Base-by-base conservation (phyloP, 1,139 yeast genomes). In the Meyerozyma athensensis region DNA sequence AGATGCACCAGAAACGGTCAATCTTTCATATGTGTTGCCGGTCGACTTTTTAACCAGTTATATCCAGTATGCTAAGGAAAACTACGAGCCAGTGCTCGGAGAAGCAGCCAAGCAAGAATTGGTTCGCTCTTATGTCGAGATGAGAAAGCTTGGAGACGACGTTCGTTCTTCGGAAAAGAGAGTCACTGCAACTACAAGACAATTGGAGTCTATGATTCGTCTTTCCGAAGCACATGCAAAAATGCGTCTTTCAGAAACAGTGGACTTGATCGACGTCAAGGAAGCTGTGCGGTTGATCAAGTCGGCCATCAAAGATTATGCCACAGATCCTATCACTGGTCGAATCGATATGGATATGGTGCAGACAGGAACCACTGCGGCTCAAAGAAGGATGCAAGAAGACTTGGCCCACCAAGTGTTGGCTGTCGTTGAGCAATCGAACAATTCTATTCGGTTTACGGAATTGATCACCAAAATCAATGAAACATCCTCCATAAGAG, bases 181-280 rank as follows among this genome's bases (percentile, higher is more conserved):
- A 52, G 86, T 92, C 48, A 92, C 99, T 1, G 99, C 99, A 4
- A 92, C 99, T 1, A 92, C 99, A 1, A 78, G 99, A 63, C 98
- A 94, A 58, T 69, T 92, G 43, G 98, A 92, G 61, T 84, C 95
- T 43, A 87, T 92, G 96, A 89, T 90, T 50, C 80, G 99, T 56
- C 69, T 92, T 36, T 65, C 95, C 0, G 98, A 92, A 61, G 98
- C 98, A 0, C 98, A 92, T 58, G 98, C 99, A 2, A 90, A 89
- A 61, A 86, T 94, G 96, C 78, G 96, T 49, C 69, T 92, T 33
- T 76, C 92, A 1, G 63, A 72, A 2, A 59, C 55, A 1, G 99
- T 92, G 4, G 83, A 81, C 38, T 68, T 85, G 19, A 73, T 72
- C 23, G 98, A 92, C 60, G 98, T 92, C n/a, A 73, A 74, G 47